Base-by-base conservation (phyloP, 352 stramenopile species). In the Sclerospora graminicola region DNA sequence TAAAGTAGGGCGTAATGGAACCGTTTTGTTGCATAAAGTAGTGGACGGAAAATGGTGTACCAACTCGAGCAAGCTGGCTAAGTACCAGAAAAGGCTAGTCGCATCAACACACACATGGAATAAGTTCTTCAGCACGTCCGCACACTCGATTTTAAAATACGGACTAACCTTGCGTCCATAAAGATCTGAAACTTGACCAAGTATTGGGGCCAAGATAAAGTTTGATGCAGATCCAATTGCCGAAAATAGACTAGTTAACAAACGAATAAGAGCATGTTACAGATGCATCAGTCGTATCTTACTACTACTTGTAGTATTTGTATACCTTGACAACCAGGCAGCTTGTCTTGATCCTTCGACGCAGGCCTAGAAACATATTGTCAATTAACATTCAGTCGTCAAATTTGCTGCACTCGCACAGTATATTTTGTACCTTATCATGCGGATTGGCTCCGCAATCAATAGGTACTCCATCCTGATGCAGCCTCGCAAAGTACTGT, bases 401-500 rank as follows among this genome's bases (percentile, higher is more conserved):
- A 13, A 33, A 4, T 33, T 15, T 33, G 10, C 28, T 33, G 5
- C 28, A n/a, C 9, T 15, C n/a, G n/a, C 10, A 4, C 10, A 8
- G 18, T 34, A 40, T 30, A 8, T 15, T 15, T n/a, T 13, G n/a
- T 47, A 82, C 71, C 40, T 60, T 44, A 23, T 48, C 57, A 26
- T 66, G 68, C 27, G 73, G 50, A 31, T 82, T 43, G 10, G 44
- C 44, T n/a, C 66, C 75, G 40, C 78, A 89, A 49, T 89, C 64
- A 51, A 87, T 83, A 13, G 61, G 45, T 15, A 52, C 26, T 1
- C 68, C 75, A 27, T 70, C 38, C 21, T 60, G 76, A 41, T 73
- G 62, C 18, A 73, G 45, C 13, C 68, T 63, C n/a, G 75, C 78
- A 70, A 89, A 89, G 48, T 87, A 89, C 74, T 89, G 35, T 16